These are phyloP conservation scores for Hortiboletus flavorubellus DNA, from an alignment of 768 basidiomycete species.

Conservation along the genomic window DNA sequence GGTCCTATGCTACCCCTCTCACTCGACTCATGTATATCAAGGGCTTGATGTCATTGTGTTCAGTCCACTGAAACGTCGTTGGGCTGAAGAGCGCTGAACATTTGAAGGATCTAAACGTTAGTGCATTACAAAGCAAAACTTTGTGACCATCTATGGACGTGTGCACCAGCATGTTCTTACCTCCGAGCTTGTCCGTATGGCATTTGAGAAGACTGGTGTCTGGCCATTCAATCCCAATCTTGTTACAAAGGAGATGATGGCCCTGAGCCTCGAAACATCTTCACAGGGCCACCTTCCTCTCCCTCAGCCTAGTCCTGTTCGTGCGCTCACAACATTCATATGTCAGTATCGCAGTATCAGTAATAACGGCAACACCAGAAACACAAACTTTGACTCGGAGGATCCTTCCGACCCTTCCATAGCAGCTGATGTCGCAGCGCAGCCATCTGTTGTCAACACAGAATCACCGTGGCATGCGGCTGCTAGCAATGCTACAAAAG, in stretches of 20 bases:
- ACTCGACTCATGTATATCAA: constrained; percentile 31
- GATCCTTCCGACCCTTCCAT: too few relatives aligned
- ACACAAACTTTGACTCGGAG: too few relatives aligned
- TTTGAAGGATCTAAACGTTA: neutral
- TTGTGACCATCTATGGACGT: constrained; percentile 15
- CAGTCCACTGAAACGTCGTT: constrained; percentile 29
- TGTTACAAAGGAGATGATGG: constrained; percentile 3
- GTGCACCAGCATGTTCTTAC: constrained; percentile 19
- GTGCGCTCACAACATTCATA: too few relatives aligned
- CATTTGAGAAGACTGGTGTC: constrained; percentile 30
- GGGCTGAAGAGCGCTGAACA: constrained; percentile 16
- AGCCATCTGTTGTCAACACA: too few relatives aligned
- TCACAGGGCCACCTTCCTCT: constrained; percentile 21
- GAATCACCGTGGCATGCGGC: too few relatives aligned
- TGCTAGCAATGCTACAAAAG: too few relatives aligned
- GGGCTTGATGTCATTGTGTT: constrained; percentile 42
- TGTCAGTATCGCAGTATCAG: too few relatives aligned
- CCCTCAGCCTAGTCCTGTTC: constrained; percentile 5
- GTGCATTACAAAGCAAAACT: too few relatives aligned
- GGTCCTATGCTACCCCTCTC: constrained; percentile 42
- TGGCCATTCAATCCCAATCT: constrained; percentile 16
- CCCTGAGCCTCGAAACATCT: constrained; percentile 2
- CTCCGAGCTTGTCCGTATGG: constrained; percentile 13
- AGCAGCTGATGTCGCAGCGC: too few relatives aligned
- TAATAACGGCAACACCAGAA: too few relatives aligned